Base-by-base conservation (phyloP, 495 filamentous ascomycete species). In the Tirmania nivea region DNA sequence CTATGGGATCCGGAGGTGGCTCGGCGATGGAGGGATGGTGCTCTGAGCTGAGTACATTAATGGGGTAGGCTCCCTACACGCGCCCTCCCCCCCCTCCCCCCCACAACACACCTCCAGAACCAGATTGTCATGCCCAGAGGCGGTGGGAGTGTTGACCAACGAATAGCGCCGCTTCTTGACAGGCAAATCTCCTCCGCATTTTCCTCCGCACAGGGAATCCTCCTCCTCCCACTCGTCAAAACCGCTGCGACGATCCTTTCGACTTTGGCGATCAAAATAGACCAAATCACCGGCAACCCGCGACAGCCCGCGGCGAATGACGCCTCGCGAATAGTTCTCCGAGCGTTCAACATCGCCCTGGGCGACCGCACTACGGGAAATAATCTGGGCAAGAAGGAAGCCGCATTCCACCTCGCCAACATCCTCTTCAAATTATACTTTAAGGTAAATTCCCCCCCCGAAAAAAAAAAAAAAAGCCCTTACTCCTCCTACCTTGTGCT, bases 351-450 rank as follows among this genome's bases (percentile, higher is more conserved):
- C 47, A 85, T 85, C 37, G 94, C 89, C 59, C 71, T 94, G 39
- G 86, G 79, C 4, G 88, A 95, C 60, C 78, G 86, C 20, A 81
- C 76, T 9, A 59, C 56, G 63, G 69, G 53, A 75, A 76, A 14
- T 74, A 75, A 59, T 83, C 84, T 8, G 78, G 85, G 88, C 39
- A 92, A 86, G 65, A 84, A 89, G 58, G 69, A 80, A 14, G 88
- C 84, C 0, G 88, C 94, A 47, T 92, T 95, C 62, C 72, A 80
- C 8, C 86, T 92, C 68, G 89, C 88, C 8, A 96, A 96, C 59
- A 70, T 94, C 34, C 86, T 87, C 17, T 67, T 96, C 31, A 93
- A 89, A 66, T 73, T 96, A 1, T 74, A 94, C 10, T 93, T 94
- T 60, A 81, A 84, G 66, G 81, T 83, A 69, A 48, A 66, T 51